These are phyloP conservation scores for Zoysia matrella DNA, from an alignment of 202 grass and related monocot genomes.

Conservation along the genomic window DNA sequence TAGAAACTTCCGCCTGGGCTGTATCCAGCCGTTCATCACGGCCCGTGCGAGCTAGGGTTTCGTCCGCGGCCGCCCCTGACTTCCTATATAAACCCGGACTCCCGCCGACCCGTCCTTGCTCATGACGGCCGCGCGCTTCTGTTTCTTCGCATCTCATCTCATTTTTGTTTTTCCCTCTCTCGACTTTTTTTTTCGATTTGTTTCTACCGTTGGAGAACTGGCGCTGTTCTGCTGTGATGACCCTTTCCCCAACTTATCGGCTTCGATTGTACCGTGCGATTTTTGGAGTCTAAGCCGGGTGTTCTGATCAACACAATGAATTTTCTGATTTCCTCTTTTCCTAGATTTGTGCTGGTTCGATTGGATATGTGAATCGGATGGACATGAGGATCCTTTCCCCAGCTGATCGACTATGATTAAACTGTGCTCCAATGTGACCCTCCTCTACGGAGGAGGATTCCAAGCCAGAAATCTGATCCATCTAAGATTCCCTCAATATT, in stretches of 20 bases:
- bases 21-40: conserved; percentile 10
- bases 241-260: conserved; percentile 61
- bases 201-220: not conserved
- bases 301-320: conserved; percentile 31
- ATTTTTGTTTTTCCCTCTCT: not conserved
- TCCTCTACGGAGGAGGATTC: conserved; percentile 38
- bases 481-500: not conserved
- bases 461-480: conserved; percentile 72
- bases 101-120: rapidly evolving
- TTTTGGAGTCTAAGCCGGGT: conserved; percentile 47
- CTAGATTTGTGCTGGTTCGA: not conserved
- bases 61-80: not conserved
- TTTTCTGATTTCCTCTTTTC: not conserved
- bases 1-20: not conserved
- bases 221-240: conserved; percentile 43
- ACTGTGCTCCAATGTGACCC: conserved; percentile 46
- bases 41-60: conserved; percentile 41
- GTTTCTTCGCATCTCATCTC: not conserved
- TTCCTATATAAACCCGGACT: not conserved
- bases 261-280: conserved; percentile 52
- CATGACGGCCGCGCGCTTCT: not conserved
- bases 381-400: conserved; percentile 70
- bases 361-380: not conserved
- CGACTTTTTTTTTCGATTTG: not conserved
- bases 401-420: conserved; percentile 69